A percentile compares a stretch with the other conserved stretches of the same genome.
These are phyloP conservation scores for Mimosa bimucronata DNA, from an alignment of 306 rosid species.

Conservation along the genomic window DNA sequence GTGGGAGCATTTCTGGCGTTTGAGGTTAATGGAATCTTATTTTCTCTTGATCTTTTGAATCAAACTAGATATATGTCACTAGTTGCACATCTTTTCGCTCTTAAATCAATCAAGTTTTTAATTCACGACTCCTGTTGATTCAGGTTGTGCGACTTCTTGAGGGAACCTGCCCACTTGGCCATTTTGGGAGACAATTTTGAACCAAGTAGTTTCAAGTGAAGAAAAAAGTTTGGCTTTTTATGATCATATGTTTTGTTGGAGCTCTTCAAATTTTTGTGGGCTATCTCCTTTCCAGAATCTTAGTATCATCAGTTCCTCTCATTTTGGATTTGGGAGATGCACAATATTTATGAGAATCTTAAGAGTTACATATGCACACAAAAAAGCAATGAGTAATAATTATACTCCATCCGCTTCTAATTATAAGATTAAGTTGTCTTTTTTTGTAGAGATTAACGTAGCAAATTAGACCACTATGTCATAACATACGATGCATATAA, in stretches of 20 bases:
- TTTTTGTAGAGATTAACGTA: no score
- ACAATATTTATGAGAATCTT: not conserved
- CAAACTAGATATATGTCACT: not conserved
- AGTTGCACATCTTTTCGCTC: not conserved
- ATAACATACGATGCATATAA: no score
- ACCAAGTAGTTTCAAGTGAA: slow-evolving; percentile 48
- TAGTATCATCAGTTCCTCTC: slow-evolving; percentile 23
- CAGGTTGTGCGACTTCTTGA: slow-evolving; percentile 87
- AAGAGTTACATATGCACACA: not conserved
- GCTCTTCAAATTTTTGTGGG: not conserved
- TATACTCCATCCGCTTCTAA: not conserved
- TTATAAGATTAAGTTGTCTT: no score
- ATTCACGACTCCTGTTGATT: slow-evolving; percentile 19
- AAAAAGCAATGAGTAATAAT: not conserved
- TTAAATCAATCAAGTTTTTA: slow-evolving; percentile 13
- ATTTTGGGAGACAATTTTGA: slow-evolving; percentile 52
- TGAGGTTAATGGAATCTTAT: not conserved
- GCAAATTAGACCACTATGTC: no score
- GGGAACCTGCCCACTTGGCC: slow-evolving; percentile 61
- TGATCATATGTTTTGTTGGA: not conserved
- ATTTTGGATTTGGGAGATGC: slow-evolving; percentile 11
- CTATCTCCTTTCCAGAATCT: not conserved
- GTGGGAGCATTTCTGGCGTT: not conserved
- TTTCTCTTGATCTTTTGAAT: not conserved
- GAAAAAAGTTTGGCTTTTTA: not conserved